Evolutionary conservation across 768 basidiomycete species (phyloP).

Genomic region (Lactarius akahatsu): DNA sequence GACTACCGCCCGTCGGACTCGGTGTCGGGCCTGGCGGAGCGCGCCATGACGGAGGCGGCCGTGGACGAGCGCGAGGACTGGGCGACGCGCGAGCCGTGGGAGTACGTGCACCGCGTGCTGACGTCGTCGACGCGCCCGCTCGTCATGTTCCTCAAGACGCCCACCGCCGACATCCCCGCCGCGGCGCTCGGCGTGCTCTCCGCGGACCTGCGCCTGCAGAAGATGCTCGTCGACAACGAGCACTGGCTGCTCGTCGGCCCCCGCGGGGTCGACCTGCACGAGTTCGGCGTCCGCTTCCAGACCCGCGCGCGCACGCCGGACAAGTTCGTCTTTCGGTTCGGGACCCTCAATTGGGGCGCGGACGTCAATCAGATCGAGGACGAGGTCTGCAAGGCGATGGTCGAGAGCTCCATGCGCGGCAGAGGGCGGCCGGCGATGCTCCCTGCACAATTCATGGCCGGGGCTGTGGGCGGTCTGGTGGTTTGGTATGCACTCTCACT

Average conservation of each 20-base stretch:
- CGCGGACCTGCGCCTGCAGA: slow-evolving; percentile 10
- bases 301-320: not conserved
- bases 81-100: slow-evolving; percentile 27
- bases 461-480: slow-evolving; percentile 22
- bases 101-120: slow-evolving; percentile 25
- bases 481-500: slow-evolving; percentile 28
- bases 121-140: slow-evolving; percentile 16
- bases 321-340: slow-evolving; percentile 15
- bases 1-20: not conserved
- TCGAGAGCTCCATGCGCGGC: slow-evolving; percentile 4
- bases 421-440: slow-evolving; percentile 13
- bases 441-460: slow-evolving; percentile 28
- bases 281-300: slow-evolving; percentile 18
- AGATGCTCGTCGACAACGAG: slow-evolving; percentile 20
- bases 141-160: slow-evolving; percentile 21
- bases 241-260: slow-evolving; percentile 21
- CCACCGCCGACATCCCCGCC: slow-evolving; percentile 12
- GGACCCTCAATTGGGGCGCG: slow-evolving; percentile 23
- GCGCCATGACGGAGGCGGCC: not conserved
- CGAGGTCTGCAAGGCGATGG: slow-evolving; percentile 16
- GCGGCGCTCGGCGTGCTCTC: slow-evolving; percentile 7
- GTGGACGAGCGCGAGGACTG: slow-evolving; percentile 19
- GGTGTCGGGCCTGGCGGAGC: not conserved
- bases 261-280: slow-evolving; percentile 5
- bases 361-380: slow-evolving; percentile 20